phyloP scores from a whole-genome alignment of 306 rosid species.

The Luffa acutangula region DNA sequence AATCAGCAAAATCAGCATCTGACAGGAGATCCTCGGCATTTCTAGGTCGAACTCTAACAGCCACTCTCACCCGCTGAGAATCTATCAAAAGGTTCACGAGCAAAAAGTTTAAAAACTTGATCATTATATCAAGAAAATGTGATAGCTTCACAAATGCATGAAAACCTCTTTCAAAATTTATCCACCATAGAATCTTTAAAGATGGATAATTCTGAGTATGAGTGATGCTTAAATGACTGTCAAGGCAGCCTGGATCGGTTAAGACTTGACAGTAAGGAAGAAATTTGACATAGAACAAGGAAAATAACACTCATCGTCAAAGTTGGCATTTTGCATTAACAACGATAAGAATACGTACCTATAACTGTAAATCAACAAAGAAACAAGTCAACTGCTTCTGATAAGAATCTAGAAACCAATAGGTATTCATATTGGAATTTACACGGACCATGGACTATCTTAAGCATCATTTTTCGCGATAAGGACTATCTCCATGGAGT shows the following conservation, averaged over 20 bases:
- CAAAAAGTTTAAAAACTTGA: not conserved
- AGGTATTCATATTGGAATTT: not conserved
- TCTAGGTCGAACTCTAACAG: constrained; percentile 50
- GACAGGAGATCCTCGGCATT: constrained; percentile 36
- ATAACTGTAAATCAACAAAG: not conserved
- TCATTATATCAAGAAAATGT: not conserved
- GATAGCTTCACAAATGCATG: not conserved
- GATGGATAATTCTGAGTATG: not conserved
- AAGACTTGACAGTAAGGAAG: not conserved
- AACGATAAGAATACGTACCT: not conserved
- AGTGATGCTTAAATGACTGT: not conserved
- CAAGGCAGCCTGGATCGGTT: not conserved
- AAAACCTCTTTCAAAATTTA: not conserved
- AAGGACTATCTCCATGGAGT: not conserved
- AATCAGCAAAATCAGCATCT: constrained; percentile 47
- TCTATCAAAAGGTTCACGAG: constrained; percentile 18
- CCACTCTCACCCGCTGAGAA: constrained; percentile 54
- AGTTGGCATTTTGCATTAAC: not conserved
- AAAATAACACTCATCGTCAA: not conserved
- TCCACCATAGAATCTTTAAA: not conserved
- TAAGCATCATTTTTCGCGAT: not conserved
- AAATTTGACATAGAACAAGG: not conserved
- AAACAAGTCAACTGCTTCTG: not conserved
- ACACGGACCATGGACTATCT: not conserved
- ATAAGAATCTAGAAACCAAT: not conserved